phyloP scores from a whole-genome alignment of 768 basidiomycete genomes.

The Rhodotorula kratochvilovae region DNA sequence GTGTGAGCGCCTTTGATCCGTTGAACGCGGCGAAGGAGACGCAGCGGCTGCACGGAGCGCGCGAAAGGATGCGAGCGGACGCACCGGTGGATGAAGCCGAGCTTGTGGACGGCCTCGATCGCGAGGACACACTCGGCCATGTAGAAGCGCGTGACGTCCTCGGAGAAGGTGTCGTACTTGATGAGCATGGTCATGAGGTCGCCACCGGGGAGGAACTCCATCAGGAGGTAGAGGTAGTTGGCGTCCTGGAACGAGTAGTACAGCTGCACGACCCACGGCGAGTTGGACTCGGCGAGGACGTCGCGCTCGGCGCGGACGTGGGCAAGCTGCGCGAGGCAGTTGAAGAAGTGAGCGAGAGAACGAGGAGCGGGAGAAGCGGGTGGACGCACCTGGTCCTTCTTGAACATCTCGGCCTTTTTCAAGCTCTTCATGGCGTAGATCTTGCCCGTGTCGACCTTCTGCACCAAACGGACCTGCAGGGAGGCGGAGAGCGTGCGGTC shows the following conservation, averaged over 20 bases:
- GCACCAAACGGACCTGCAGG: conserved; percentile 84
- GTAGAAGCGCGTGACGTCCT: conserved; percentile 96
- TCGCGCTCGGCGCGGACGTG: conserved; percentile 98
- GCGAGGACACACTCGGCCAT: conserved; percentile 98
- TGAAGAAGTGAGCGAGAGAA: neutral
- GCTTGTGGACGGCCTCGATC: conserved; percentile 92
- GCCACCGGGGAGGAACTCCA: conserved; percentile 98
- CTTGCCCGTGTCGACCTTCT: conserved; percentile 93
- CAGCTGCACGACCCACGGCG: conserved; percentile 91
- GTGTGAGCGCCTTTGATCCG: neutral
- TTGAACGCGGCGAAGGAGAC: conserved; percentile 1
- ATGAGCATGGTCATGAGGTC: conserved; percentile 99
- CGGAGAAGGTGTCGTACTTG: conserved; percentile 98
- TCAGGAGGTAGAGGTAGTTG: conserved; percentile 86
- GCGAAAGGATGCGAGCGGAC: conserved; percentile 40
- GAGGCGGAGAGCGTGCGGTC: neutral
- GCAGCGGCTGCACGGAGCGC: neutral
- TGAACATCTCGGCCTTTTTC: conserved; percentile 97
- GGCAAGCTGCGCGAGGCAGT: conserved; percentile 62
- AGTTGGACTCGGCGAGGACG: conserved; percentile 90
- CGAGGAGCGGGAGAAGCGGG: neutral
- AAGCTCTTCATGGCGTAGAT: conserved; percentile 99
- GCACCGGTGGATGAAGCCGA: conserved; percentile 95
- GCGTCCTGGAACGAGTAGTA: conserved; percentile 98
- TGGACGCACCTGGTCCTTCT: conserved; percentile 85